Percentiles rank a stretch among this genome's conserved stretches.
These are phyloP conservation scores for Fusarium pilosicola DNA, from an alignment of 2,329 filamentous ascomycete species.

Conservation along the genomic window DNA sequence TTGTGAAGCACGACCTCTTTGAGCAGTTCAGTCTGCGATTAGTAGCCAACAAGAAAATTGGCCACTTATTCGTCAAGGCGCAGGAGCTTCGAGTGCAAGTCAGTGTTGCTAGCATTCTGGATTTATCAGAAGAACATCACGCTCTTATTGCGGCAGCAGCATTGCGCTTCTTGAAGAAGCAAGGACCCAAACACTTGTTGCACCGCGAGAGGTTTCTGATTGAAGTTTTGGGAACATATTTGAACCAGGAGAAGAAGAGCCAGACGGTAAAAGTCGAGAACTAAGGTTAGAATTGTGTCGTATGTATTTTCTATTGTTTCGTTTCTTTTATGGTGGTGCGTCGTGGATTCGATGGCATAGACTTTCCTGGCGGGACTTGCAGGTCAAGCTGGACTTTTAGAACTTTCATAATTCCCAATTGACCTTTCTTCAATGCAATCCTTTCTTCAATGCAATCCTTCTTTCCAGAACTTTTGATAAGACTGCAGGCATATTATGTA, in stretches of 20 bases:
- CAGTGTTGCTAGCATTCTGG: neutral
- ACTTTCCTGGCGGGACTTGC: neutral
- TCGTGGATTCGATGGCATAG: neutral
- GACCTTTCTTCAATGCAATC: fast-evolving
- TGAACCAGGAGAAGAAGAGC: neutral
- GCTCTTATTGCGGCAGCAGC: constrained; percentile 5
- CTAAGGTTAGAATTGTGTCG: neutral
- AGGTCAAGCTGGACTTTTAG: neutral
- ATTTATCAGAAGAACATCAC: constrained; percentile 7
- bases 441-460: too few relatives aligned
- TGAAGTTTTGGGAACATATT: constrained; percentile 25
- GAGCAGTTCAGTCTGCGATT: constrained; percentile 25
- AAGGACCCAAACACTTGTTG: constrained; percentile 13
- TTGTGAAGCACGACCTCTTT: constrained; percentile 32
- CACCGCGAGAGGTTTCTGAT: constrained; percentile 32
- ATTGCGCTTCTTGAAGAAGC: neutral
- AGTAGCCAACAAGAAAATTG: neutral
- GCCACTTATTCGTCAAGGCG: neutral
- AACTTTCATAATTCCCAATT: neutral
- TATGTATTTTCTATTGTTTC: neutral
- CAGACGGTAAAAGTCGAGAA: neutral
- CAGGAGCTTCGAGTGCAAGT: neutral
- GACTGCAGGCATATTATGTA: too few relatives aligned
- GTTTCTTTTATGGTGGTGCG: fast-evolving
- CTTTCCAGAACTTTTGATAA: too few relatives aligned